A percentile compares a stretch with the other conserved stretches of the same genome.
Conservation (phyloP, 306 rosid genomes). For the Gastrolobium bilobum region DNA sequence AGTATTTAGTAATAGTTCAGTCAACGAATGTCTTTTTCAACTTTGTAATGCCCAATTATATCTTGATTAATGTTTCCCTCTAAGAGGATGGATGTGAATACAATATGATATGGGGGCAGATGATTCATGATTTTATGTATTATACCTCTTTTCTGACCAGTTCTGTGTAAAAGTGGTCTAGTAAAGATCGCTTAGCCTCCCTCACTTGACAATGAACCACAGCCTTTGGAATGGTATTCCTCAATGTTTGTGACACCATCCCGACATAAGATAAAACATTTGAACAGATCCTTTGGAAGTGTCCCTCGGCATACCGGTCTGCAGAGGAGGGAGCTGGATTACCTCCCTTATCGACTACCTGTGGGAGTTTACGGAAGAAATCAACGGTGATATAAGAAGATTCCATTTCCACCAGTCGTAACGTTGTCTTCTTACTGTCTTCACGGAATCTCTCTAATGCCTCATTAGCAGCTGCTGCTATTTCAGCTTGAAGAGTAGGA, state of each 20-base stretch:
- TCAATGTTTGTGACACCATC: conserved; percentile 90
- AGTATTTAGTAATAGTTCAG: conserved; percentile 1
- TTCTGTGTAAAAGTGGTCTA: conserved; percentile 76
- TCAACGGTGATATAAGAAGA: conserved; percentile 94
- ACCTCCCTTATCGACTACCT: conserved; percentile 73
- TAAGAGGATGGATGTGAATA: background rate
- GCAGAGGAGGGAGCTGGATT: conserved; percentile 55
- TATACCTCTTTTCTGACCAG: conserved; percentile 87
- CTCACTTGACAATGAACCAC: conserved; percentile 96
- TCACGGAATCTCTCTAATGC: conserved; percentile 91
- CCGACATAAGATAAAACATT: conserved; percentile 85
- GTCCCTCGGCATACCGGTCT: conserved; percentile 81
- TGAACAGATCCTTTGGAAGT: conserved; percentile 81
- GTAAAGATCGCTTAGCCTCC: conserved; percentile 62
- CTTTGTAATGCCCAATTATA: background rate
- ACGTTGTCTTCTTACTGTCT: conserved; percentile 80
- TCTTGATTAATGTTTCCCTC: background rate
- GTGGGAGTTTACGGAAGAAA: conserved; percentile 92
- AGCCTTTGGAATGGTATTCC: conserved; percentile 90
- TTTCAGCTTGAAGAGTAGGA: conserved; percentile 87
- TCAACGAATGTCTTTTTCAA: background rate
- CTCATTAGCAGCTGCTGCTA: conserved; percentile 79
- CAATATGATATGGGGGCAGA: conserved; percentile 12
- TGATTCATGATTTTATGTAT: background rate
- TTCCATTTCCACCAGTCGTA: conserved; percentile 96